Evolutionary conservation across 495 filamentous ascomycete species (phyloP), one percentile per base, ranked within the genome.

Genomic region (Cairneyella variabilis): DNA sequence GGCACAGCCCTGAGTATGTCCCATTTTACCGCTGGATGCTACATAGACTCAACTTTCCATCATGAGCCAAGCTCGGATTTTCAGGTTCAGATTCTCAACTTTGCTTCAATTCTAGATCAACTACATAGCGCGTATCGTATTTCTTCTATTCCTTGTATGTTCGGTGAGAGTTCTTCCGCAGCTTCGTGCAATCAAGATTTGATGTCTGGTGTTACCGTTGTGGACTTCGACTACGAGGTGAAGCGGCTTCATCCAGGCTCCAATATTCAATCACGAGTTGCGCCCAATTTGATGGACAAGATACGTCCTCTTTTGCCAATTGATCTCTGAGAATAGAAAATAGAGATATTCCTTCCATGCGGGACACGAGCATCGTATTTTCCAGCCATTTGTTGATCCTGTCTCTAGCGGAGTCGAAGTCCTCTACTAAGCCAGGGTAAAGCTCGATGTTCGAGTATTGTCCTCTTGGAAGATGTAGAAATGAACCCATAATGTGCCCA

Each of bases 311-410:
- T 7, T 3, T n/a, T 6, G 44, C 44, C 4, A 61, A 21, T 39
- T 53, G 26, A 37, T 38, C 23, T 11, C 38, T 39, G 1, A 51
- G 21, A 18, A 40, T 54, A 4, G 25, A 45, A 32, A 45, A 49
- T 1, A 52, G 8, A 18, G 38, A 45, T 20, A 41, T 28, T 23
- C 30, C 53, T 47, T 61, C 48, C 21, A 42, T 25, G 10, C 36
- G 53, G n/a, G 57, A 60, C 11, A 32, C 6, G 1, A 60, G 34
- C 0, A 42, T 16, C 2, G 12, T 48, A 26, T 56, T 27, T 23
- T 47, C 14, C 6, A 56, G 21, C 55, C 59, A 62, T 23, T 52
- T 58, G 22, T 57, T 51, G 12, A 61, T 37, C 20, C 58, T 37
- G 27, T 57, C 49, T 26, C 58, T 53, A 7, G 36, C 28, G 17